Conservation (phyloP, 306 rosid genomes). For the Ormosia emarginata region DNA sequence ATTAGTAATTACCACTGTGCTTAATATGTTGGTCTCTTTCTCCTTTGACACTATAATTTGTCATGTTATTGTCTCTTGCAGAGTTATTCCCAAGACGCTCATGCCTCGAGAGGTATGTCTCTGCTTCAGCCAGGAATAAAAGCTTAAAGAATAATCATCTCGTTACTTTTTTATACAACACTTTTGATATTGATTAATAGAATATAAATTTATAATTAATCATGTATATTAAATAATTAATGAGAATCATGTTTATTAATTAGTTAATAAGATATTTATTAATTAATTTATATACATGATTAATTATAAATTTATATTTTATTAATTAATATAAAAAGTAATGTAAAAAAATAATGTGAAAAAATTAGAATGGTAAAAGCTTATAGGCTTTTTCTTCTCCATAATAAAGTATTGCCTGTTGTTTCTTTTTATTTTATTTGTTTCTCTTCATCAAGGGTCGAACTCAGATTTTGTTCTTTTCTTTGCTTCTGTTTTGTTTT, state of each 20-base stretch:
- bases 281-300: too few relatives aligned
- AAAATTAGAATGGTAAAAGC: too few relatives aligned
- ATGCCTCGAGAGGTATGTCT: constrained; percentile 98
- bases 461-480: background rate
- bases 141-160: too few relatives aligned
- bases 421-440: constrained; percentile 3
- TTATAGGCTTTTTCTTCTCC: constrained; percentile 36
- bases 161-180: too few relatives aligned
- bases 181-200: too few relatives aligned
- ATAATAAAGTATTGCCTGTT: constrained; percentile 13
- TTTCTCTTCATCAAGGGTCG: constrained; percentile 24
- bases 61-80: constrained; percentile 75
- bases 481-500: background rate
- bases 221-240: too few relatives aligned
- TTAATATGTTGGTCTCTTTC: constrained; percentile 30
- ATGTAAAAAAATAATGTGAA: too few relatives aligned
- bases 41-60: constrained; percentile 48
- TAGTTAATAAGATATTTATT: too few relatives aligned
- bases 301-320: too few relatives aligned
- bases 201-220: too few relatives aligned
- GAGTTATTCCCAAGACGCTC: constrained; percentile 99
- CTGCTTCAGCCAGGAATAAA: constrained; percentile 40
- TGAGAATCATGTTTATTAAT: too few relatives aligned
- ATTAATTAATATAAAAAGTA: too few relatives aligned
- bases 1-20: background rate